Base-by-base conservation (phyloP, 179 eudicot genomes). In the Silene coronaria region DNA sequence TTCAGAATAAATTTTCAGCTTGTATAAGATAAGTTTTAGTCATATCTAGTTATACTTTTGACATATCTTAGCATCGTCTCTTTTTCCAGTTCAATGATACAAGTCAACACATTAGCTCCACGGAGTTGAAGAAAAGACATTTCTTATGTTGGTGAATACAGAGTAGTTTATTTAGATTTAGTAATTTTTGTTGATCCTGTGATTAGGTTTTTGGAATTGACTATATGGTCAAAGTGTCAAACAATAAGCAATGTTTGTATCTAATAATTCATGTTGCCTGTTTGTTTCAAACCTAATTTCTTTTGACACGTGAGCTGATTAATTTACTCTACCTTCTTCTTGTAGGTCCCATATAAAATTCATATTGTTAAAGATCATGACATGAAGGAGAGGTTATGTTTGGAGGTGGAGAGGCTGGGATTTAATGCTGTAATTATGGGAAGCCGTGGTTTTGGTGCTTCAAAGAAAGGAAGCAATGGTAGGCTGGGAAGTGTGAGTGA, bases 311-410 rank as follows among this genome's bases (percentile, higher is more conserved):
- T 16, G 14, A 60, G 57, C 36, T 81, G 59, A 74, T 69, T 10
- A 34, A 62, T 53, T 38, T 3, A 42, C 8, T 32, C 62, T 26
- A 14, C 12, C 61, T 30, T 1, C 32, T 53, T 53, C 24, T 87
- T 82, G 16, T 81, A 83, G 64, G 88, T 88, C 11, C 95, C 95
- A 67, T 90, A 81, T 64, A 90, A 90, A 80, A 90, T 90, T 34
- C 95, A 90, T 70, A 88, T 90, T 53, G 95, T 90, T 46, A 90
- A 90, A 85, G 95, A 90, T 70, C 95, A 90, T 32, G 91, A 90
- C 75, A 90, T 90, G 93, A 88, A 80, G 84, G 91, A 89, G 78
- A 83, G 90, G 84, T 77, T 89, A 14, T 89, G 92, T 70, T 78
- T 88, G 83, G 93, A 89, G 75, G 88, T 89, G 17, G 93, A 90